These are phyloP conservation scores for Sicyos edulis DNA, from an alignment of 306 rosid species.

Conservation along the genomic window DNA sequence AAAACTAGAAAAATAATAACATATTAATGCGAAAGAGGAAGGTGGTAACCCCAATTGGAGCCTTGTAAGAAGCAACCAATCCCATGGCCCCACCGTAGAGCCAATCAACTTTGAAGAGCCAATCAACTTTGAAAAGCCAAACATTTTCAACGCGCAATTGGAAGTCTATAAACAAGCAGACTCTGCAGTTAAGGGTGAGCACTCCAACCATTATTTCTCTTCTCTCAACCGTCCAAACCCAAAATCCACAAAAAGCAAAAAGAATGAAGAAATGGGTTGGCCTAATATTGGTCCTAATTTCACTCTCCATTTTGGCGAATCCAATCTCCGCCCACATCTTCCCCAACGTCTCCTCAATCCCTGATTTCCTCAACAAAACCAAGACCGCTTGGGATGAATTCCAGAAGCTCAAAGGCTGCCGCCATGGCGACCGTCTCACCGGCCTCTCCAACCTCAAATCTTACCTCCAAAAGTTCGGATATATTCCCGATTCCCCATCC, in stretches of 20 bases:
- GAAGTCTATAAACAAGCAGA: background rate
- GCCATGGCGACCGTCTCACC: slow-evolving; percentile 30
- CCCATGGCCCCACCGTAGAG: background rate
- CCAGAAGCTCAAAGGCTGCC: slow-evolving; percentile 47
- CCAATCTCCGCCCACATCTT: slow-evolving; percentile 53
- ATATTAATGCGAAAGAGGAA: no score
- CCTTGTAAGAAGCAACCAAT: background rate
- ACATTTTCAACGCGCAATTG: background rate
- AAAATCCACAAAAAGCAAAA: no score
- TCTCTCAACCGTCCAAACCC: no score
- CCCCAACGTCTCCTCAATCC: slow-evolving; percentile 58
- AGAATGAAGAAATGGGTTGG: no score
- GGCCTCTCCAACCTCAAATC: slow-evolving; percentile 59
- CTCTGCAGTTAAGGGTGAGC: no score
- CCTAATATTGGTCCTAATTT: background rate
- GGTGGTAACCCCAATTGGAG: background rate
- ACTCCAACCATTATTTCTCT: no score
- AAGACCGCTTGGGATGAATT: slow-evolving; percentile 52
- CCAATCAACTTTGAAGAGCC: background rate
- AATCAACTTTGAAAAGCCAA: background rate
- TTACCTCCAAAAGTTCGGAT: slow-evolving; percentile 66
- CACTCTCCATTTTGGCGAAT: slow-evolving; percentile 19
- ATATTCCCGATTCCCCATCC: slow-evolving; percentile 34
- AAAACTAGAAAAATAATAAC: no score
- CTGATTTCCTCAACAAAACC: slow-evolving; percentile 25